These are phyloP conservation scores for Citrus unshiu DNA, from an alignment of 345 rosid genomes.

Conservation along the genomic window DNA sequence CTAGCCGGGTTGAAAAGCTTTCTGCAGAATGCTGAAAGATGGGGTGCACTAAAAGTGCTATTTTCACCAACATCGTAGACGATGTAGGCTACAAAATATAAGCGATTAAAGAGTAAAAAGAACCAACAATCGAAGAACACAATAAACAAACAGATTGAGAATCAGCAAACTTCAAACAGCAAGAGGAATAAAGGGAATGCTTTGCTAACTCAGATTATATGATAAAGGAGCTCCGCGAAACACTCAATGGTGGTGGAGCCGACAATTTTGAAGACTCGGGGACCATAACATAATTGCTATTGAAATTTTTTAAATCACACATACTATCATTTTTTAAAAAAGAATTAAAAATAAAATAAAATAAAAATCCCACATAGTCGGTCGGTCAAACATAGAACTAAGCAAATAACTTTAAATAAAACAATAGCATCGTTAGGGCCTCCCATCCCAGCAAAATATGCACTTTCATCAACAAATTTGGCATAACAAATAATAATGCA, in stretches of 20 bases:
- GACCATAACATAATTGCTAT: neutral
- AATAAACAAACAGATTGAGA: neutral
- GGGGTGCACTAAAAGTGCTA: neutral
- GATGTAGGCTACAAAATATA: neutral
- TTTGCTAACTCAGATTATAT: neutral
- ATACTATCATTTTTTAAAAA: no score
- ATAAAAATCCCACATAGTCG: neutral
- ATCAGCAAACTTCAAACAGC: neutral
- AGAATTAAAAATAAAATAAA: no score
- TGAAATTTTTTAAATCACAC: neutral
- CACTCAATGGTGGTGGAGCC: slow-evolving; percentile 24
- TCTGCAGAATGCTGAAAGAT: neutral
- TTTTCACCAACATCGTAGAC: neutral
- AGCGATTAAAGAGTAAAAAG: neutral
- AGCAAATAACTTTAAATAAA: neutral
- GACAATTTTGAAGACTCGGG: neutral
- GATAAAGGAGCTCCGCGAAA: slow-evolving; percentile 6
- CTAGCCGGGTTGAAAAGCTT: neutral
- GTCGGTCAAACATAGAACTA: neutral
- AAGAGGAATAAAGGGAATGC: neutral
- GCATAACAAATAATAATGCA: no score
- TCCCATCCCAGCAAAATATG: neutral
- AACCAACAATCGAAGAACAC: neutral
- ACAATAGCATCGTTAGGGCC: neutral
- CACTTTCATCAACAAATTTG: neutral